Percentiles rank a stretch among this genome's conserved stretches.
Evolutionary conservation across 768 basidiomycete species (phyloP).

Genomic region (Amanita exitialis): DNA sequence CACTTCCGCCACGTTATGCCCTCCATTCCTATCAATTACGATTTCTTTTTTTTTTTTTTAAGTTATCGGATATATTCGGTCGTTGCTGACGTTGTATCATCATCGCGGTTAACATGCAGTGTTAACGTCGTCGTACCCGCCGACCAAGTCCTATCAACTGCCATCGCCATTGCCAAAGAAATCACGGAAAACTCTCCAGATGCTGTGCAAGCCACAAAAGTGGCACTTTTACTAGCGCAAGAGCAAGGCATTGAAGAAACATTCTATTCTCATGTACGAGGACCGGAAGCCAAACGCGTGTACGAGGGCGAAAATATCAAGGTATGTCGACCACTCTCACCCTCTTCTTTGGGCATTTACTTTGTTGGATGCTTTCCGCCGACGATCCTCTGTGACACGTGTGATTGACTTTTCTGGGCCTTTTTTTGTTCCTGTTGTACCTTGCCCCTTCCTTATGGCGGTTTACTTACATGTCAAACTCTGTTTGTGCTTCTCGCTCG

Average conservation of each 20-base stretch:
- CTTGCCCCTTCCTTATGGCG: slow-evolving; percentile 1
- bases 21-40: not conserved
- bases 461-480: slow-evolving; percentile 3
- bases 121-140: slow-evolving; percentile 63
- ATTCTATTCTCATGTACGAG: slow-evolving; percentile 33
- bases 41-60: not conserved
- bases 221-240: slow-evolving; percentile 49
- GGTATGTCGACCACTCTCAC: slow-evolving; percentile 21
- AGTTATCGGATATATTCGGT: not conserved
- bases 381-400: not conserved
- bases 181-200: slow-evolving; percentile 68
- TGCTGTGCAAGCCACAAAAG: slow-evolving; percentile 67
- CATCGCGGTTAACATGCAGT: slow-evolving; percentile 21
- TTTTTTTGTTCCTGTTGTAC: not conserved
- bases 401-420: not conserved
- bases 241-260: slow-evolving; percentile 42
- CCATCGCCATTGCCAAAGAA: slow-evolving; percentile 48
- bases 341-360: slow-evolving; percentile 2
- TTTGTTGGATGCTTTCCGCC: not conserved
- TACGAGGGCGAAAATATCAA: slow-evolving; percentile 63
- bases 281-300: slow-evolving; percentile 37
- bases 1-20: not conserved
- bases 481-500: not conserved
- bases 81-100: not conserved
- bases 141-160: slow-evolving; percentile 44